Evolutionary conservation across 192 early-diverging fungal species (phyloP).

Genomic region (Podila horticola): DNA sequence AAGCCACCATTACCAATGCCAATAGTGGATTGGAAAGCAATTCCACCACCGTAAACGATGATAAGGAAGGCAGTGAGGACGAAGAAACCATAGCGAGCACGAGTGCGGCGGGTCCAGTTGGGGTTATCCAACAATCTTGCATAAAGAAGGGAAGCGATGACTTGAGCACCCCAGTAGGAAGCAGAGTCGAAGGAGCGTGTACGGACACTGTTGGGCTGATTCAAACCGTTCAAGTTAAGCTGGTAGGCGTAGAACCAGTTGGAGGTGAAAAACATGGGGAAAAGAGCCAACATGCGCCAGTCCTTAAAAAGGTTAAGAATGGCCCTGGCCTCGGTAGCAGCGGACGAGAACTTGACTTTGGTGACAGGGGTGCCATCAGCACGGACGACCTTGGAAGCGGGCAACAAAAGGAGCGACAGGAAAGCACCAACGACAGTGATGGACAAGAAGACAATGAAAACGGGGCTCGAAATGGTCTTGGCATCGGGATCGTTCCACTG

Average conservation of each 20-base stretch:
- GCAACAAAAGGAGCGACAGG: conserved; percentile 60
- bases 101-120: conserved; percentile 59
- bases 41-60: conserved; percentile 66
- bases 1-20: conserved; percentile 21
- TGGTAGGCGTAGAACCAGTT: conserved; percentile 79
- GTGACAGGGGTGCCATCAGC: conserved; percentile 72
- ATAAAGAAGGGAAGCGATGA: conserved; percentile 64
- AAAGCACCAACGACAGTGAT: conserved; percentile 67
- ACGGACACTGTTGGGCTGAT: conserved; percentile 50
- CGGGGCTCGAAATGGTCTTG: conserved; percentile 64
- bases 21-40: conserved; percentile 61
- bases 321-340: conserved; percentile 55
- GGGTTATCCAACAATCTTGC: conserved; percentile 67
- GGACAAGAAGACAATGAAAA: conserved; percentile 75
- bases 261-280: conserved; percentile 68
- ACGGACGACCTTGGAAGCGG: conserved; percentile 65
- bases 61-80: conserved; percentile 55
- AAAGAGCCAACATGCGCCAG: conserved; percentile 65
- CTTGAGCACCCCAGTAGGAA: conserved; percentile 77
- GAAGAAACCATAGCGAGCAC: conserved; percentile 66
- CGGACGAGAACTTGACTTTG: conserved; percentile 70
- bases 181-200: conserved; percentile 73
- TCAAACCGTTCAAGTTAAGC: conserved; percentile 19
- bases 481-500: conserved; percentile 63
- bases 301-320: conserved; percentile 63